Conservation (phyloP, 2,329 filamentous ascomycete genomes). For the Helminthosporium solani region DNA sequence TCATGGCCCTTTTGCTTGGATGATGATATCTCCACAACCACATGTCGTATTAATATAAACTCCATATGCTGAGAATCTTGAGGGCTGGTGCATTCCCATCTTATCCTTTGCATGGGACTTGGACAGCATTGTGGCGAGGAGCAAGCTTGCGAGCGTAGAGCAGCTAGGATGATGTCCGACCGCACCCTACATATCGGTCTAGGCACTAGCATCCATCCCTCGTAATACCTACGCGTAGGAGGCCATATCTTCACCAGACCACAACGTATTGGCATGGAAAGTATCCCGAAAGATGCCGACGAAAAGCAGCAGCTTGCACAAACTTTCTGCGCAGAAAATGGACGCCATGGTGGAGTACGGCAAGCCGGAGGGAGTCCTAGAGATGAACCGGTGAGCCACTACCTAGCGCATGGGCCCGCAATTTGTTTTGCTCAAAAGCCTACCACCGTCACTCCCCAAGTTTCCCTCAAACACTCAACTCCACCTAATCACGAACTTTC, state of each 20-base stretch:
- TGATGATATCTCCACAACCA: constrained; percentile 5
- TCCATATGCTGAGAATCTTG: background rate
- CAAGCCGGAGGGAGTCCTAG: background rate
- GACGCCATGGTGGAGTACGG: background rate
- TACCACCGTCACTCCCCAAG: background rate
- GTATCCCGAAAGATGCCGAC: background rate
- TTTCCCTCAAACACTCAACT: background rate
- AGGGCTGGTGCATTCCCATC: background rate
- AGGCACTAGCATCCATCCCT: too few species aligned
- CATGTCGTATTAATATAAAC: background rate
- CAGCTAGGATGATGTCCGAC: too few species aligned
- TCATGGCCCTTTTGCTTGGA: background rate
- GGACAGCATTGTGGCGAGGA: background rate
- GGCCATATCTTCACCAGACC: background rate
- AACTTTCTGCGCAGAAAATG: background rate
- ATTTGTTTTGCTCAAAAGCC: background rate
- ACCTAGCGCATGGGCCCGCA: background rate
- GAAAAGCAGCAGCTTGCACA: background rate
- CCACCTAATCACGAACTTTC: background rate
- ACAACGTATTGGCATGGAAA: background rate
- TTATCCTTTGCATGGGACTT: background rate
- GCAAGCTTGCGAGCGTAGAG: background rate
- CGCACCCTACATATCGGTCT: too few species aligned
- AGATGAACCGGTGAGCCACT: background rate
- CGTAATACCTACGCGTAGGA: background rate